Percentiles rank a stretch among this genome's conserved stretches.
phyloP scores from a whole-genome alignment of 2,329 filamentous ascomycete species.

The Colletotrichum zoysiae region DNA sequence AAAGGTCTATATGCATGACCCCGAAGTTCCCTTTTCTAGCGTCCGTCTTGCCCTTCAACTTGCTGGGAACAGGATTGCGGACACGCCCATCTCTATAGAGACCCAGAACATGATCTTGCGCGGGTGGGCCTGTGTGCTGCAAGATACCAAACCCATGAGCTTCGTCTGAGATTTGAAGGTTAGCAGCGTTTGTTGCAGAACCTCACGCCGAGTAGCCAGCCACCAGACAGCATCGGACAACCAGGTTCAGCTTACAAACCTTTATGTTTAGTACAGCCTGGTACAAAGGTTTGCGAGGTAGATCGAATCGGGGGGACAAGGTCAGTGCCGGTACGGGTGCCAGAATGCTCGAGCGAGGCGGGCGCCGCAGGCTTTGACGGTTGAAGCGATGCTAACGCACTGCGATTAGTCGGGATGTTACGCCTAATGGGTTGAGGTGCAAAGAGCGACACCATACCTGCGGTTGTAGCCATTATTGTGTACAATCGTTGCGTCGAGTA shows the following conservation, averaged over 20 bases:
- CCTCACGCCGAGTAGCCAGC: not conserved
- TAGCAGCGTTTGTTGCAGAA: conserved; percentile 11
- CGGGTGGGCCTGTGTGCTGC: conserved; percentile 42
- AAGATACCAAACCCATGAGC: conserved; percentile 41
- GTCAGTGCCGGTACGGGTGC: not conserved
- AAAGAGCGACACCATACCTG: conserved; percentile 9
- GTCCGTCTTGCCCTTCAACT: conserved; percentile 70
- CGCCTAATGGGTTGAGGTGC: not conserved
- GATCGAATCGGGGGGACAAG: not conserved
- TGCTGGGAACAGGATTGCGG: conserved; percentile 71
- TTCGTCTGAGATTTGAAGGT: conserved; percentile 18
- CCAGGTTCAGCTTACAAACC: conserved; percentile 17
- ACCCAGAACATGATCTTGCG: conserved; percentile 44
- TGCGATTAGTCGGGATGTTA: conserved; percentile 5
- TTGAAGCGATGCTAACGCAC: conserved; percentile 19
- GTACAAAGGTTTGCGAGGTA: conserved; percentile 2
- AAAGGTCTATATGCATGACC: conserved; percentile 72
- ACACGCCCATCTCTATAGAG: conserved; percentile 61
- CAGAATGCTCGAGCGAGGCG: conserved; percentile 1
- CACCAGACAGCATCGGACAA: not conserved
- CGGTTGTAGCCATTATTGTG: conserved; percentile 31
- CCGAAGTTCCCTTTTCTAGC: conserved; percentile 71
- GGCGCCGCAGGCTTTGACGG: conserved; percentile 5
- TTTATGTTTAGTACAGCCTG: conserved; percentile 9
- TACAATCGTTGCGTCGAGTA: not conserved